Evolutionary conservation across 129 eudicot species (phyloP), one percentile per base, ranked within the genome.

Genomic region (Heracleum sosnowskyi): DNA sequence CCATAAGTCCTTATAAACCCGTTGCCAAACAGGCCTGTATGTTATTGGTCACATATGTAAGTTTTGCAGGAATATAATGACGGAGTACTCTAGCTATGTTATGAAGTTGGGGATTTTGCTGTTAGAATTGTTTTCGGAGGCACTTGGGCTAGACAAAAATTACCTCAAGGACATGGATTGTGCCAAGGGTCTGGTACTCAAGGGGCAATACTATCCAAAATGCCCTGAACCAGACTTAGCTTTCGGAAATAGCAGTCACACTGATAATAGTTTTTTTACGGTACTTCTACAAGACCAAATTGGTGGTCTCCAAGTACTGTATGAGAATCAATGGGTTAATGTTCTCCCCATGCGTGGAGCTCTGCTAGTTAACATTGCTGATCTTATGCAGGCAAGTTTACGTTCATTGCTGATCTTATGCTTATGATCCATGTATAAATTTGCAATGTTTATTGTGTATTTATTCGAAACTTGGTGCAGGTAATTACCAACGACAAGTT

Each of bases 221-320:
- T 88, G 89, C 80, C 89, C 89, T 20, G 79, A 86, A 72, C 92
- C 92, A 7, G 81, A 88, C 20, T 53, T 84, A 28, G 72, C 89
- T 0, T 31, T 83, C 3, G 91, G 89, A 13, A 45, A 49, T 20
- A 68, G 63, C 35, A 82, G 64, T 64, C 91, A 87, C 42, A 42
- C 83, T 0, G 91, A 87, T 53, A 51, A 75, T 44, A 82, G 71
- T 29, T 84, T 87, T 62, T 55, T 87, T 45, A 84, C 91, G 1
- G 46, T 87, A 34, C 86, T 87, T 55, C 60, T 87, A 7, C 91
- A 87, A 64, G 78, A 84, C 57, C 82, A 87, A 69, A 76, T 60
- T 8, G 77, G 81, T 24, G 91, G 84, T 34, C 84, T 85, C 49
- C 87, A 88, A 74, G 62, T 83, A 76, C 33, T 80, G 42, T 49